phyloP scores from a whole-genome alignment of 169 alveolate species.

The Plasmodium knowlesi region DNA sequence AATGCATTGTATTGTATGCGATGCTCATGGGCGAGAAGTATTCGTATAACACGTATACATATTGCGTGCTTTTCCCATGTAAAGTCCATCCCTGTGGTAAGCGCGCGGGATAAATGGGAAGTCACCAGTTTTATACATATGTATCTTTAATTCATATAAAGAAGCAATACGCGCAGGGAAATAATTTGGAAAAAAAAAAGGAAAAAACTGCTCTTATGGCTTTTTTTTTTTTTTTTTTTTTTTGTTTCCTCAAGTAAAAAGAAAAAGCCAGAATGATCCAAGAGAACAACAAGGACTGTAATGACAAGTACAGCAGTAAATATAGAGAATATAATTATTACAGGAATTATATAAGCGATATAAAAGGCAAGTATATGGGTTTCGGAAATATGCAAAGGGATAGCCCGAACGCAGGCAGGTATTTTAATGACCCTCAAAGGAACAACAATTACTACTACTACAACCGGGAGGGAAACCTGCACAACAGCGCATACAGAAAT shows the following conservation, averaged over 20 bases:
- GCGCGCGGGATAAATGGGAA: not conserved
- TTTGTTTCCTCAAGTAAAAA: not conserved
- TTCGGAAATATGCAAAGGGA: constrained; percentile 27
- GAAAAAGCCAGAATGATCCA: constrained; percentile 13
- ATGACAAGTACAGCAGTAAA: constrained; percentile 44
- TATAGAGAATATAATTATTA: constrained; percentile 35
- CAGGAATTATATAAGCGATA: constrained; percentile 31
- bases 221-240: not conserved
- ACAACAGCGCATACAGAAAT: not conserved
- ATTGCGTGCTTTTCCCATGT: not conserved
- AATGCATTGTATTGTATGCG: not conserved
- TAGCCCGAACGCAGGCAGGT: constrained; percentile 33
- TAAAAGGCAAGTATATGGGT: constrained; percentile 57
- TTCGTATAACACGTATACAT: not conserved
- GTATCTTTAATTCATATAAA: not conserved
- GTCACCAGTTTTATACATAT: not conserved
- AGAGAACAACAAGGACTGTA: constrained; percentile 12
- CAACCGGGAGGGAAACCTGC: not conserved
- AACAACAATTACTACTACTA: constrained; percentile 1
- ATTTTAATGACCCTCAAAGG: constrained; percentile 40
- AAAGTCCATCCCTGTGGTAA: not conserved
- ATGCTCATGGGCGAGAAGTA: not conserved
- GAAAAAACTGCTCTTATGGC: not conserved
- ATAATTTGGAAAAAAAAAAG: not conserved
- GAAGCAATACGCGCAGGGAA: not conserved